Base-by-base conservation (phyloP, 768 basidiomycete species). In the Russula vinacea region DNA sequence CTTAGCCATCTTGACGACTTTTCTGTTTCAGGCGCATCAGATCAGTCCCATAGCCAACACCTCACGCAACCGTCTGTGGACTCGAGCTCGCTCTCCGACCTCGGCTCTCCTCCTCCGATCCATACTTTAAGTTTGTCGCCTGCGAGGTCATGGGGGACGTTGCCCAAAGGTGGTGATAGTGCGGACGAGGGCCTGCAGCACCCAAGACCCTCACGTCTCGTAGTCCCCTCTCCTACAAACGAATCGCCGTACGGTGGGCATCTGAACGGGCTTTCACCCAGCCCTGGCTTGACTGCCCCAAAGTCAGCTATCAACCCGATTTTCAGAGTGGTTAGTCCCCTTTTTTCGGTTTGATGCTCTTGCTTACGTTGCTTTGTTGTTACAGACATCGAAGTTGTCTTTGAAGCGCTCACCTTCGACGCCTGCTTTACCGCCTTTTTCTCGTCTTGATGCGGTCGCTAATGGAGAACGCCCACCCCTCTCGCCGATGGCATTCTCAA, bases 241-340 rank as follows among this genome's bases (percentile, higher is more conserved):
- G 62, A 63, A 8, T 51, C 66, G 37, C 74, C 71, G 79, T 65
- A 68, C 44, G 78, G 81, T 70, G 80, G 80, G 40, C 79, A 80
- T 63, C 69, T 78, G 45, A 77, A 78, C 67, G 82, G 82, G 53
- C 82, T 84, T 70, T 84, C 87, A 19, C 82, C 87, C 56, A 85
- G 83, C 68, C 82, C 87, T 40, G 80, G 80, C 53, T 75, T 81
- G 58, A 63, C 49, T 58, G 83, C 82, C 17, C 80, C 89, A 42
- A 87, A 86, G 72, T 83, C 86, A 52, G 82, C 80, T 39, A 89
- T 92, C 71, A 91, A 93, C 74, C 89, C 91, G 33, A 92, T 92
- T 73, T 93, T 93, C 80, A 88, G 90, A 83, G 90, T 93, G 79
- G 91, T 92, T 77, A 80, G 91, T 84, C 22, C 7, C 52, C 57